Base-by-base conservation (phyloP, 495 filamentous ascomycete genomes). In the Bryoglossum gracile region DNA sequence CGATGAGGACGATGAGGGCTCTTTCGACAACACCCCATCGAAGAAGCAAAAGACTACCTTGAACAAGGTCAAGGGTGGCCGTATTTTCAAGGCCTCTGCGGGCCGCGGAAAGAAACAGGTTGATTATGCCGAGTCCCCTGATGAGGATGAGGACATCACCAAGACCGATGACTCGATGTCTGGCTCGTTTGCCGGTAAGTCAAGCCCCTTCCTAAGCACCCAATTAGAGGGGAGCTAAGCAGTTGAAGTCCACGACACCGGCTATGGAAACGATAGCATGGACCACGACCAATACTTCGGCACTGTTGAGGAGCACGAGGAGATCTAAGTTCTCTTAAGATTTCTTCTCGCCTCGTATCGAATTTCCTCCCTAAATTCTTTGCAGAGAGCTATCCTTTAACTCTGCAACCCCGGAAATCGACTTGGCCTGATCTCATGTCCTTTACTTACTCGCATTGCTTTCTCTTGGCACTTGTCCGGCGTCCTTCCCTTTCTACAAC, bases 51-150 rank as follows among this genome's bases (percentile, higher is more conserved):
- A 44, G 28, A 24, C 19, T 19, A 6, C 21, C 33, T 11, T 46
- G 11, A 46, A 52, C 42, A 52, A 52, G 24, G 42, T 52, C 17
- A 1, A 26, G n/a, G 25, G 30, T 18, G 49, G 41, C 18, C 33
- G 49, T 16, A 18, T 52, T 17, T 2, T 8, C 8, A 56, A 56
- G 48, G 2, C 43, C 5, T 16, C 30, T 32, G 25, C 18, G 10
- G 43, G 24, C 28, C 10, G 10, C 16, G 23, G 46, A 5, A 28
- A 26, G 35, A 8, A 8, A 28, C 21, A 22, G 24, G 6, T 33
- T 44, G 8, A 4, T 42, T 19, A 42, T 42, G 21, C 38, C 9
- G 34, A 37, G 16, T 5, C 8, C 16, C n/a, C n/a, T n/a, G 34
- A 18, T 5, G 34, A 37, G 8, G 34, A 37, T 37, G 34, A 37